Base-by-base conservation (phyloP, 2,329 filamentous ascomycete species). In the Colletotrichum abscissum region DNA sequence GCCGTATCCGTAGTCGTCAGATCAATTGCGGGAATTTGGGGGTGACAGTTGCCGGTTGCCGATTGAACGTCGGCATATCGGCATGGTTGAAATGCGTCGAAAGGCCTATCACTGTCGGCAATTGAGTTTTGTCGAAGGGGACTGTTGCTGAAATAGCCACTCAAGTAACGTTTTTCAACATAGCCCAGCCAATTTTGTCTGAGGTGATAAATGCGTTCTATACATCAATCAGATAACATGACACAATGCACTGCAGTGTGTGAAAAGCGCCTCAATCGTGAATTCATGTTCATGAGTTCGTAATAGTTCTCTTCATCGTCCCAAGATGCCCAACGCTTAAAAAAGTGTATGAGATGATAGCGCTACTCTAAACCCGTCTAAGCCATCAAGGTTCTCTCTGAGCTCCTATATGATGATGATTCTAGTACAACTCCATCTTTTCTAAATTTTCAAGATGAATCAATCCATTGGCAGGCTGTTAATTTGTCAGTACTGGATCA, bases 371-470 rank as follows among this genome's bases (percentile, higher is more conserved):
- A 26, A 14, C 28, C n/a, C n/a, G 14, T 35, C 46, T 35, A 14
- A 49, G 14, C 62, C 62, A 55, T 63, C 46, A 63, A 24, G 62
- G 62, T 63, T 55, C 62, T 54, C 60, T 28, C 7, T 49, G 24
- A 11, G 24, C 26, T 19, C 11, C 19, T 26, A 62, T 30, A 62
- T 5, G 19, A 38, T 8, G 5, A 5, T 5, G 42, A 26, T 35
- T 22, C 52, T 67, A 77, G 60, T 83, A 83, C 24, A 85, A 70
- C 57, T 87, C 84, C 80, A 86, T 83, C 74, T 85, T 87, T 78
- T 91, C 89, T 4, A 93, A 83, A 77, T 92, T 87, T 78, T 91
- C 89, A 2, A 93, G 83, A 77, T 92, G 90, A 69, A 92, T 89
- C 63, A 92, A 80, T 2, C 91, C 91, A 76, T 92, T 92, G 1